phyloP scores from a whole-genome alignment of 495 filamentous ascomycete genomes.

The Hypoxylon subgilvum region DNA sequence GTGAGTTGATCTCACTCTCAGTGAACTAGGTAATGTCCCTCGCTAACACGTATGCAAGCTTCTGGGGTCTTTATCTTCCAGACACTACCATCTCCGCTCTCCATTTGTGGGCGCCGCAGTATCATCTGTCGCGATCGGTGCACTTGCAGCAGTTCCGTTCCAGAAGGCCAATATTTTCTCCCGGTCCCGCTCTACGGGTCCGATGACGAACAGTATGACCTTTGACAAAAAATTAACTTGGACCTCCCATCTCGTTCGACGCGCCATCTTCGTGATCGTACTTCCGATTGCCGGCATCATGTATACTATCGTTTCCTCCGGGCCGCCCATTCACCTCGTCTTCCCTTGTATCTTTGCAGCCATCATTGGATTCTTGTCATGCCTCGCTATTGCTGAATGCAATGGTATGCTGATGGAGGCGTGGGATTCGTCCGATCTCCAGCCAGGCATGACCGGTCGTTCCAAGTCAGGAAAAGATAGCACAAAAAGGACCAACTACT shows the following conservation, averaged over 20 bases:
- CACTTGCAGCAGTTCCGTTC: constrained; percentile 70
- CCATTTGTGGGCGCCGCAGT: constrained; percentile 68
- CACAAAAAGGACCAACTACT: constrained; percentile 64
- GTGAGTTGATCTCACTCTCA: constrained; percentile 43
- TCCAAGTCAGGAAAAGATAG: constrained; percentile 53
- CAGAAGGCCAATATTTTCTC: constrained; percentile 72
- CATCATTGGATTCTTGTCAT: constrained; percentile 69
- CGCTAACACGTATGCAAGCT: constrained; percentile 54
- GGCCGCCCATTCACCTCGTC: constrained; percentile 61
- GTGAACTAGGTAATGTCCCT: neutral
- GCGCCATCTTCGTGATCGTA: constrained; percentile 66
- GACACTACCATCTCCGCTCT: constrained; percentile 65
- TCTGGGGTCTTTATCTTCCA: constrained; percentile 68
- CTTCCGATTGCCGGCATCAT: constrained; percentile 69
- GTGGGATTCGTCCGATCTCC: constrained; percentile 76
- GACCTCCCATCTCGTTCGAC: constrained; percentile 71
- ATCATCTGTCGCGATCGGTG: constrained; percentile 67
- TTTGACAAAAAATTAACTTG: constrained; percentile 64
- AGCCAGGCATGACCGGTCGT: constrained; percentile 63
- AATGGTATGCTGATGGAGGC: constrained; percentile 80
- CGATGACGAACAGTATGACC: constrained; percentile 64
- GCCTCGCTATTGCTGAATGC: constrained; percentile 76
- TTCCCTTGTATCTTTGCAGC: constrained; percentile 71
- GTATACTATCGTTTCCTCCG: constrained; percentile 68
- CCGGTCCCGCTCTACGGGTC: constrained; percentile 60